These are phyloP conservation scores for Magnaporthales sp. DNA, from an alignment of 2,329 filamentous ascomycete species.

Conservation along the genomic window DNA sequence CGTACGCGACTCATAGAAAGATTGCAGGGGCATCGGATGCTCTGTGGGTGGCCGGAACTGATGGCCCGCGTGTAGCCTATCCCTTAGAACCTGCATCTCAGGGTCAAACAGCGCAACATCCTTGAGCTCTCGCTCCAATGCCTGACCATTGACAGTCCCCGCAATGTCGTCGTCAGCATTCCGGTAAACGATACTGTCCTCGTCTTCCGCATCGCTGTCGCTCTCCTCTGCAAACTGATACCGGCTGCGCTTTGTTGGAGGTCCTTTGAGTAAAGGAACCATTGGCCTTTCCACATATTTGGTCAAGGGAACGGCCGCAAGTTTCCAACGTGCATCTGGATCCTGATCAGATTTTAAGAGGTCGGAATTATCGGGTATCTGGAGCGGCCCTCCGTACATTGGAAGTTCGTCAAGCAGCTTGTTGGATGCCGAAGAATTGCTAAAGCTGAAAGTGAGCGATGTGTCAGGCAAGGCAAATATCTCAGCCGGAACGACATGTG, in stretches of 20 bases:
- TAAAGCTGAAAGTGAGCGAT: conserved; percentile 71
- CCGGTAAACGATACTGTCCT: not conserved
- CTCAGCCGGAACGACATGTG: conserved; percentile 58
- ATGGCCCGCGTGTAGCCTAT: conserved; percentile 82
- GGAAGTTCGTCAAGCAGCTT: conserved; percentile 74
- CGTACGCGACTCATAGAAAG: conserved; percentile 79
- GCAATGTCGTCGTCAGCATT: not conserved
- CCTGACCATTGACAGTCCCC: conserved; percentile 17
- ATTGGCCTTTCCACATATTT: conserved; percentile 81
- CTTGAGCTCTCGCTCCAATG: conserved; percentile 56
- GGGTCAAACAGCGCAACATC: conserved; percentile 83
- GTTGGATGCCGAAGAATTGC: conserved; percentile 65
- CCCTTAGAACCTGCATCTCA: conserved; percentile 81
- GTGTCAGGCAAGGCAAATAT: conserved; percentile 78
- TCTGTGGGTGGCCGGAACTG: conserved; percentile 91
- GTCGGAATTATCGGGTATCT: conserved; percentile 45
- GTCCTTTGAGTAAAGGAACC: conserved; percentile 55
- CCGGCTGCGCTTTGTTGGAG: conserved; percentile 69
- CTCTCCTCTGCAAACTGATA: conserved; percentile 69
- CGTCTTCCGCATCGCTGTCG: conserved; percentile 26
- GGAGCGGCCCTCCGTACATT: conserved; percentile 60
- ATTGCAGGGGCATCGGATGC: conserved; percentile 79
- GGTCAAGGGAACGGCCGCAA: conserved; percentile 72
- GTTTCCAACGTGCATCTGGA: conserved; percentile 65
- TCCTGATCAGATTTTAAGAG: conserved; percentile 48